Evolutionary conservation across 148 eudicot genomes (phyloP).

Genomic region (Drosera capensis): DNA sequence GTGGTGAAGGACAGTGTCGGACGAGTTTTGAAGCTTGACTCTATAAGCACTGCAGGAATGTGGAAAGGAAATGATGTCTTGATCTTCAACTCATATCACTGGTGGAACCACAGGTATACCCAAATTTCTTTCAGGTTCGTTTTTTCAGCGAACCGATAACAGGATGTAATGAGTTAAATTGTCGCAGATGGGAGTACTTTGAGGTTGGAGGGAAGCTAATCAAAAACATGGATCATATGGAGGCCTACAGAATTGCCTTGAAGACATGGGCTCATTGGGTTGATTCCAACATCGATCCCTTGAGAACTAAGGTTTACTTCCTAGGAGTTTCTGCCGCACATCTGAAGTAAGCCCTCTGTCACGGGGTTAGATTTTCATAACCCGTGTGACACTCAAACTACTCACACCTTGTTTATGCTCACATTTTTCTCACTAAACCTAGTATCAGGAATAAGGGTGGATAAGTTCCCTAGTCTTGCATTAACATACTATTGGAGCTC

Average conservation of each 20-base stretch:
- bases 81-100: slow-evolving; percentile 48
- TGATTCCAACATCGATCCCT: slow-evolving; percentile 24
- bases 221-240: slow-evolving; percentile 46
- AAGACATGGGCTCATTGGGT: slow-evolving; percentile 56
- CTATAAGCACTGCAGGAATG: slow-evolving; percentile 25
- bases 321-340: slow-evolving; percentile 19
- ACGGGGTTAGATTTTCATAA: too few relatives aligned
- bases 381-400: too few relatives aligned
- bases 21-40: slow-evolving; percentile 34
- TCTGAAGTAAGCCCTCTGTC: too few relatives aligned
- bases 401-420: too few relatives aligned
- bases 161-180: too few relatives aligned
- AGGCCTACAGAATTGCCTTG: slow-evolving; percentile 28
- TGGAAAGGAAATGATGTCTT: slow-evolving; percentile 40
- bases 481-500: too few relatives aligned
- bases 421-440: too few relatives aligned
- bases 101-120: slow-evolving; percentile 35
- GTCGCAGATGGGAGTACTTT: slow-evolving; percentile 40
- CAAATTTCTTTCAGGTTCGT: too few relatives aligned
- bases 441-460: too few relatives aligned
- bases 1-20: slow-evolving; percentile 4
- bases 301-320: slow-evolving; percentile 18
- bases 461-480: too few relatives aligned
- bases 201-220: slow-evolving; percentile 15
- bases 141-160: too few relatives aligned